Percentiles rank a stretch among this genome's conserved stretches.
Evolutionary conservation across 257 asterid species (phyloP).

Genomic region (Ocimum tenuiflorum): DNA sequence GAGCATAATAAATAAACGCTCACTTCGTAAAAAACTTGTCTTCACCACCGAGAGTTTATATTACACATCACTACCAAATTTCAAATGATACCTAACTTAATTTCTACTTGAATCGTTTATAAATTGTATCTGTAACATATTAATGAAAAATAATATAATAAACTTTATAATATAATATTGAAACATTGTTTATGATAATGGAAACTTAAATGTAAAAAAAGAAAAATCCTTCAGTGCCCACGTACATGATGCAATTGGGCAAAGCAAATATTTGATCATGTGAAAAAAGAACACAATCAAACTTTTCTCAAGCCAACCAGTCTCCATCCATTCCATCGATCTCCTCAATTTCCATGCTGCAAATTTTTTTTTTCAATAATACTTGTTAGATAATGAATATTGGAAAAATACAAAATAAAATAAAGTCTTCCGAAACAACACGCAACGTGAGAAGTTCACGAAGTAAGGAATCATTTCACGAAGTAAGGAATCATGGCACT

Average conservation of each 20-base stretch:
- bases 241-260: conserved; percentile 7
- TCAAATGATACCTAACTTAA: background rate
- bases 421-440: background rate
- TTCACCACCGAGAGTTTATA: too few species aligned
- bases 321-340: conserved; percentile 84
- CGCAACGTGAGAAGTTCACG: background rate
- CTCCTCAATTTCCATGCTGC: conserved; percentile 91
- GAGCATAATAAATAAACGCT: too few species aligned
- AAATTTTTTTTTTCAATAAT: background rate
- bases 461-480: background rate
- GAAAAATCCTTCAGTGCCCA: background rate
- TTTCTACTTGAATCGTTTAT: background rate
- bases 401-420: background rate
- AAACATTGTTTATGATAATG: background rate
- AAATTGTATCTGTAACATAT: background rate
- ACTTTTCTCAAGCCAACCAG: conserved; percentile 59
- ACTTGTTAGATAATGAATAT: background rate
- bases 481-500: background rate
- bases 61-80: background rate
- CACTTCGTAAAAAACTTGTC: too few species aligned
- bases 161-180: too few species aligned
- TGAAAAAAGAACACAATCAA: conserved; percentile 11
- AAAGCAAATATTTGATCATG: conserved; percentile 37
- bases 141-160: background rate
- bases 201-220: background rate